Base-by-base conservation (phyloP, 2,329 filamentous ascomycete genomes). In the Thelonectria olida region DNA sequence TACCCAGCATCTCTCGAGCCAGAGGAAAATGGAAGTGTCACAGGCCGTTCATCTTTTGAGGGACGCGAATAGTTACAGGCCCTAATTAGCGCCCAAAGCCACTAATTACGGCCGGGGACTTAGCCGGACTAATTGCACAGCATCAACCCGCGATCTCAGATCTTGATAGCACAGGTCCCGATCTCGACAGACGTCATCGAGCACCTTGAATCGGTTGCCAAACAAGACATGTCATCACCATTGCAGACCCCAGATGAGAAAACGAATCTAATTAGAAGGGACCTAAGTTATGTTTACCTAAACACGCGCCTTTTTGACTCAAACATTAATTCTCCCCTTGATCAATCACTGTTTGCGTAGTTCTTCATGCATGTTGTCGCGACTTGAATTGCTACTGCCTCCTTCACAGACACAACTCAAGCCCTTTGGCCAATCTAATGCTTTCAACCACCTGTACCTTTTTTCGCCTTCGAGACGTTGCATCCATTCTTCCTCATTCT, bases 121-220 rank as follows among this genome's bases (percentile, higher is more conserved):
- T n/a, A n/a, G n/a, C n/a, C n/a, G n/a, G 34, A 5, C 34, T 15
- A 38, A 15, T 38, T 15, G 8, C 7, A 38, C 34, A 19, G 61
- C 42, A 23, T 38, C 51, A 45, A 42, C 27, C 49, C 31, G 31
- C 19, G 28, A 71, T 63, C 64, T 63, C 28, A 71, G 68, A 71
- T 71, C 68, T 63, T 13, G 45, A 38, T 49, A 47, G 62, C 58
- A 15, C 23, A 62, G 56, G 49, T 23, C 57, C 60, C 74, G 75
- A 78, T 78, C 75, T 63, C 61, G 58, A 68, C 62, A 64, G 56
- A 65, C 63, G 45, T 67, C 61, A 75, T 76, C 66, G 73, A 71
- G 67, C 66, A 67, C 64, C 67, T 67, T 56, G 65, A 65, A 77
- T 78, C 76, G 75, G 65, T 55, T 54, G 48, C 61, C 39, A 52